Evolutionary conservation across 306 rosid species (phyloP).

Genomic region (Hippophae rhamnoides): DNA sequence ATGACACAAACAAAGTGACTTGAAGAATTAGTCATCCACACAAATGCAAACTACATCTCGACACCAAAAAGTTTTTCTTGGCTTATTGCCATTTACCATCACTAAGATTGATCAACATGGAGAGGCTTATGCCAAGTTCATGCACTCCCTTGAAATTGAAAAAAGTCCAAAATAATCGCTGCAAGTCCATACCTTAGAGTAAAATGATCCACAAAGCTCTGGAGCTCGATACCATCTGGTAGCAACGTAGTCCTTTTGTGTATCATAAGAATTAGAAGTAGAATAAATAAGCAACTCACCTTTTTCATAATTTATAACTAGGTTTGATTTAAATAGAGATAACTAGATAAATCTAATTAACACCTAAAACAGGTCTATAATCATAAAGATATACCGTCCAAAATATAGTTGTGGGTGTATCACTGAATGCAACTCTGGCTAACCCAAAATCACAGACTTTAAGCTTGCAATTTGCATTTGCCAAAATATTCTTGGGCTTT

Average conservation of each 20-base stretch:
- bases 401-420: conserved; percentile 79
- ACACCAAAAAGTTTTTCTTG: too few species aligned
- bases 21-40: too few species aligned
- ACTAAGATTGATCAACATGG: background rate
- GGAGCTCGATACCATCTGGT: conserved; percentile 99
- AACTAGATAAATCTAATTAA: too few species aligned
- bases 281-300: background rate
- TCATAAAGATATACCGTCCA: conserved; percentile 72
- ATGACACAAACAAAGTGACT: too few species aligned
- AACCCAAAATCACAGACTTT: conserved; percentile 95
- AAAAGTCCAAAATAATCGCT: conserved; percentile 10
- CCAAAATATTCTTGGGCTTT: conserved; percentile 93
- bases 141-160: background rate
- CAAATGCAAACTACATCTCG: too few species aligned
- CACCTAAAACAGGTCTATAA: background rate
- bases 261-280: conserved; percentile 6
- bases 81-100: too few species aligned
- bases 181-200: conserved; percentile 60
- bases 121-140: conserved; percentile 1
- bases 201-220: conserved; percentile 94
- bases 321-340: too few species aligned
- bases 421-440: conserved; percentile 87
- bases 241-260: conserved; percentile 82
- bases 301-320: conserved; percentile 5
- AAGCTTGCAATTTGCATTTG: conserved; percentile 93